These are phyloP conservation scores for Fagopyrum esculentum DNA, from an alignment of 148 eudicot species.

Conservation along the genomic window DNA sequence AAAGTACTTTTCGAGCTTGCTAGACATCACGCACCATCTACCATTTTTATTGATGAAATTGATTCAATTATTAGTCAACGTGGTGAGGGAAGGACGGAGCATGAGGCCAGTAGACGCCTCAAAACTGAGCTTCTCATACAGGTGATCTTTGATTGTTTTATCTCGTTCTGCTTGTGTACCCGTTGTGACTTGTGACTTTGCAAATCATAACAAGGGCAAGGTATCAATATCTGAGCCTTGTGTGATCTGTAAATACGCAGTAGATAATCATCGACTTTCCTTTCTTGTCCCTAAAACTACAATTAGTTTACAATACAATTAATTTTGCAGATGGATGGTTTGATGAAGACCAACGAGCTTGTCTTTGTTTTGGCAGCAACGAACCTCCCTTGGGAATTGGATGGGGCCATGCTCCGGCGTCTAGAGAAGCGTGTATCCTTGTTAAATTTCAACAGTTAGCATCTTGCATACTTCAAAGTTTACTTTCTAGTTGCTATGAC, in stretches of 20 bases:
- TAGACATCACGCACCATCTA: conserved; percentile 98
- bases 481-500: background rate
- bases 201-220: background rate
- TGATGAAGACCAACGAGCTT: conserved; percentile 84
- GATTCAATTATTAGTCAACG: conserved; percentile 98
- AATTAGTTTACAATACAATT: background rate
- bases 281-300: background rate
- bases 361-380: conserved; percentile 98
- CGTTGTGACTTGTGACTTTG: background rate
- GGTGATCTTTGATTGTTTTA: conserved; percentile 29
- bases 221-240: background rate
- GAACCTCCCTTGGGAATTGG: conserved; percentile 96
- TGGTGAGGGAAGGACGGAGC: conserved; percentile 97
- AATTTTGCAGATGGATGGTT: conserved; percentile 90
- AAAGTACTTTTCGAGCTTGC: conserved; percentile 98
- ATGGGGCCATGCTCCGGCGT: conserved; percentile 97
- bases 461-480: background rate
- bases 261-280: background rate
- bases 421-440: conserved; percentile 92
- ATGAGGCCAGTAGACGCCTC: conserved; percentile 97
- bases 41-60: conserved; percentile 94
- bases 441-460: background rate
- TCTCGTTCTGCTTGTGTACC: background rate
- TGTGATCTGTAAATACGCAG: background rate
- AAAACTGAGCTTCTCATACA: conserved; percentile 95